Percentiles rank a stretch among this genome's conserved stretches.
phyloP scores from a whole-genome alignment of 2,329 filamentous ascomycete genomes.

The Fusarium keratoplasticum region DNA sequence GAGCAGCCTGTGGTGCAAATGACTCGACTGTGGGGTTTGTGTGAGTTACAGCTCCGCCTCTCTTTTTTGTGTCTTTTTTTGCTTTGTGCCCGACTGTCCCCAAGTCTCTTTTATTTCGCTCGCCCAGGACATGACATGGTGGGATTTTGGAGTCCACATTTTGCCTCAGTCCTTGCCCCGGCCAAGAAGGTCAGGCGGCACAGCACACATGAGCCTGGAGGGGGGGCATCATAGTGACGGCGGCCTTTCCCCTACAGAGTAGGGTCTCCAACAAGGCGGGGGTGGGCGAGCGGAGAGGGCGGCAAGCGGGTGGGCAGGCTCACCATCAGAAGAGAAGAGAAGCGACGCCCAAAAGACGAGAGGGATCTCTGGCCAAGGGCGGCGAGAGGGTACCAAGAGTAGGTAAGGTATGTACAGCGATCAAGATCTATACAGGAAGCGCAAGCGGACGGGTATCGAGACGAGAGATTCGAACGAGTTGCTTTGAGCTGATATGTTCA shows the following conservation, averaged over 20 bases:
- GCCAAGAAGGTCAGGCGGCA: constrained; percentile 32
- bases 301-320: constrained; percentile 29
- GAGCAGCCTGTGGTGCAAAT: constrained; percentile 20
- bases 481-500: neutral
- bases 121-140: neutral
- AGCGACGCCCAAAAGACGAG: constrained; percentile 17
- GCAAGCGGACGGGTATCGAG: neutral
- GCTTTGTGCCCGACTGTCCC: constrained; percentile 2
- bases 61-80: neutral
- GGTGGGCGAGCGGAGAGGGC: constrained; percentile 20
- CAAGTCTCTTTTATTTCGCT: constrained; percentile 1
- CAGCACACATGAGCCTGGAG: constrained; percentile 26
- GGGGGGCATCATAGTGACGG: constrained; percentile 31
- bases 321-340: constrained; percentile 33
- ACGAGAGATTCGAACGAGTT: neutral
- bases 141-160: neutral
- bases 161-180: neutral
- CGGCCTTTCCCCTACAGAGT: constrained; percentile 6
- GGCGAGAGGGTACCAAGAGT: neutral
- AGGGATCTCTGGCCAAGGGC: constrained; percentile 6
- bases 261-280: constrained; percentile 7
- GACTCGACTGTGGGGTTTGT: constrained; percentile 34
- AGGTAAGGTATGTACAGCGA: constrained; percentile 4
- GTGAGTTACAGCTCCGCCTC: constrained; percentile 28
- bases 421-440: constrained; percentile 1